These are phyloP conservation scores for Gracilaria domingensis DNA, from an alignment of 23 red algal species.

Conservation along the genomic window DNA sequence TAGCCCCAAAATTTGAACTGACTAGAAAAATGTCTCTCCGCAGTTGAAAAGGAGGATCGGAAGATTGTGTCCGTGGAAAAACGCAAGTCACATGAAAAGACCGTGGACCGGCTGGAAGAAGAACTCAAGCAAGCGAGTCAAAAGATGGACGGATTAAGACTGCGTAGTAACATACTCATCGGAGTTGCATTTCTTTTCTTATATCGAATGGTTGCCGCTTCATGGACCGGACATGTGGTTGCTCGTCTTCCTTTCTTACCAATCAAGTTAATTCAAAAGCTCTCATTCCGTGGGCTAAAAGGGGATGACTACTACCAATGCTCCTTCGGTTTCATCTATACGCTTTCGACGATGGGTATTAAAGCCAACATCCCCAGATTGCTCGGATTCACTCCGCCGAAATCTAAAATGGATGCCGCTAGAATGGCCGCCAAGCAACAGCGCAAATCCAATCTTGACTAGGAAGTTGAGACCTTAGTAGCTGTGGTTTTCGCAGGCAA, in stretches of 20 bases:
- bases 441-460: constrained; percentile 35
- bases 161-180: constrained; percentile 50
- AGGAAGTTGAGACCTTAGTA: background rate
- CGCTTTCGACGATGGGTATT: constrained; percentile 76
- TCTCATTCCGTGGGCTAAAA: constrained; percentile 69
- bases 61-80: constrained; percentile 73
- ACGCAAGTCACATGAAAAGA: constrained; percentile 82
- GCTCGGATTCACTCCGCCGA: constrained; percentile 71
- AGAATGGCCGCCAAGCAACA: constrained; percentile 61
- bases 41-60: constrained; percentile 80
- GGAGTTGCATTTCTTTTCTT: constrained; percentile 61
- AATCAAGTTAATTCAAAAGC: constrained; percentile 52
- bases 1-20: background rate
- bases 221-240: constrained; percentile 59
- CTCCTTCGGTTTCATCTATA: constrained; percentile 80
- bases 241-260: constrained; percentile 84
- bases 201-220: constrained; percentile 65
- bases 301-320: constrained; percentile 53
- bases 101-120: constrained; percentile 70
- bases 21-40: background rate
- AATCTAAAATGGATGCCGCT: constrained; percentile 56
- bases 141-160: constrained; percentile 47
- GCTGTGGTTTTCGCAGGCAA: background rate
- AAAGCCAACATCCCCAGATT: constrained; percentile 77
- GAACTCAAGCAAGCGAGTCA: constrained; percentile 74